These are phyloP conservation scores for Pseudogymnoascus sp. DNA, from an alignment of 2,329 filamentous ascomycete genomes.

Conservation along the genomic window DNA sequence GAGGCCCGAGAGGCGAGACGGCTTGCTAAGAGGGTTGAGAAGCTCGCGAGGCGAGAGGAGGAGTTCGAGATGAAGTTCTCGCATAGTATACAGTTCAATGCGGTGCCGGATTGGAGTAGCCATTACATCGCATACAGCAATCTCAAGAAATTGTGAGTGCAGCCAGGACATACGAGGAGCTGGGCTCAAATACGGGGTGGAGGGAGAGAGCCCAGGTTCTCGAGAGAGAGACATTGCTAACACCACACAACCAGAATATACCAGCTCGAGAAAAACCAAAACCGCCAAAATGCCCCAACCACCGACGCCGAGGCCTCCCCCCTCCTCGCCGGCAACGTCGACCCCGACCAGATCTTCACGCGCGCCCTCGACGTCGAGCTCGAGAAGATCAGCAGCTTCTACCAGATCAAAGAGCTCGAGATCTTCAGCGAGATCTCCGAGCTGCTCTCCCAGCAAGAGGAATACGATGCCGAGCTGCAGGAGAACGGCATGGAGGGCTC, in stretches of 20 bases:
- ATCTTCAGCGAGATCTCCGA: conserved; percentile 73
- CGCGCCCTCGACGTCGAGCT: conserved; percentile 79
- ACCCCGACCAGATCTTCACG: conserved; percentile 75
- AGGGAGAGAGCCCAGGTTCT: neutral
- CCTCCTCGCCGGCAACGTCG: conserved; percentile 59
- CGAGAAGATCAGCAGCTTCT: conserved; percentile 91
- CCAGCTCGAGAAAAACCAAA: conserved; percentile 76
- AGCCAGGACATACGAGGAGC: neutral
- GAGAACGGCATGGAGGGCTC: conserved; percentile 24
- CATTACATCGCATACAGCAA: conserved; percentile 99
- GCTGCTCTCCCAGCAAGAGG: conserved; percentile 67
- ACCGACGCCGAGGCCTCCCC: conserved; percentile 79
- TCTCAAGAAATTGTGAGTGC: conserved; percentile 85
- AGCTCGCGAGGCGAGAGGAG: conserved; percentile 62
- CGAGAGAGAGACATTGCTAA: conserved; percentile 9
- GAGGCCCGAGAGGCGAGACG: neutral
- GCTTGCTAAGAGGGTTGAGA: conserved; percentile 45
- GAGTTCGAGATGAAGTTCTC: conserved; percentile 98
- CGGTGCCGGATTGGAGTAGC: conserved; percentile 98
- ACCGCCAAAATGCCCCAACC: conserved; percentile 47
- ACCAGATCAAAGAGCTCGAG: conserved; percentile 79
- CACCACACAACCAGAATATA: conserved; percentile 61
- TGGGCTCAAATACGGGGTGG: neutral
- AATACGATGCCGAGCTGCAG: conserved; percentile 39
- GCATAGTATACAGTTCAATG: conserved; percentile 98